These are phyloP conservation scores for Fusarium metavorans DNA, from an alignment of 2,329 filamentous ascomycete species.

Conservation along the genomic window DNA sequence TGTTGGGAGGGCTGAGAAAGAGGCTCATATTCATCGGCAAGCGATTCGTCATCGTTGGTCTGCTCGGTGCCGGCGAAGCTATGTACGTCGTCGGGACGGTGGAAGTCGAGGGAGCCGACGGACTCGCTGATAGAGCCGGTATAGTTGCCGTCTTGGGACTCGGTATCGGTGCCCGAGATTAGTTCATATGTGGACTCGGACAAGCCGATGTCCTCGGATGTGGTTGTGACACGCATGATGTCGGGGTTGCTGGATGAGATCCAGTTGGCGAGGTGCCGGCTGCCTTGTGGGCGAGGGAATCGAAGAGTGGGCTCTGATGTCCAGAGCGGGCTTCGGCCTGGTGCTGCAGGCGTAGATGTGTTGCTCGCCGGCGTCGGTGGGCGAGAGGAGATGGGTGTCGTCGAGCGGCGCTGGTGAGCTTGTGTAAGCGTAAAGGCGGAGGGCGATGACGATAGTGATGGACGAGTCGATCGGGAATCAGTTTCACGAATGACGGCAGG, in stretches of 20 bases:
- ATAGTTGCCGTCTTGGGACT: conserved; percentile 63
- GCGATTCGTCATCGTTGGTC: conserved; percentile 58
- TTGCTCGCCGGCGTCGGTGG: conserved; percentile 33
- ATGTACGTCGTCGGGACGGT: conserved; percentile 64
- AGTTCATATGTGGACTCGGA: conserved; percentile 69
- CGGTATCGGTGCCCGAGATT: conserved; percentile 64
- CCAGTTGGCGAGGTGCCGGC: conserved; percentile 68
- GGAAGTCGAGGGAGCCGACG: conserved; percentile 62
- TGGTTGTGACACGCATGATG: conserved; percentile 63
- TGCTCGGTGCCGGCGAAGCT: conserved; percentile 64
- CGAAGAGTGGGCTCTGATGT: conserved; percentile 64
- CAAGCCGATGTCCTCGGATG: conserved; percentile 63
- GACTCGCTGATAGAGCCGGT: conserved; percentile 63
- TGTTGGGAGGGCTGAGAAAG: conserved; percentile 11
- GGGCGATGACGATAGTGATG: conserved; percentile 34
- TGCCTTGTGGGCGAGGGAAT: conserved; percentile 68
- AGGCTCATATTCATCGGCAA: conserved; percentile 49
- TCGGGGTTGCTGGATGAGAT: conserved; percentile 68
- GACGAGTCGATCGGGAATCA: conserved; percentile 45
- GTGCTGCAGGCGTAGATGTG: not conserved
- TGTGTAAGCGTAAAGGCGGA: conserved; percentile 39
- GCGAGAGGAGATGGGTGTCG: conserved; percentile 23
- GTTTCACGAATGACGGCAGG: conserved; percentile 46
- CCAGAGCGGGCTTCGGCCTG: conserved; percentile 45
- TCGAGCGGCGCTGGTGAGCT: conserved; percentile 32